Evolutionary conservation across 2,329 filamentous ascomycete species (phyloP), one percentile per base, ranked within the genome.

Genomic region (Microcyclosporella mali): DNA sequence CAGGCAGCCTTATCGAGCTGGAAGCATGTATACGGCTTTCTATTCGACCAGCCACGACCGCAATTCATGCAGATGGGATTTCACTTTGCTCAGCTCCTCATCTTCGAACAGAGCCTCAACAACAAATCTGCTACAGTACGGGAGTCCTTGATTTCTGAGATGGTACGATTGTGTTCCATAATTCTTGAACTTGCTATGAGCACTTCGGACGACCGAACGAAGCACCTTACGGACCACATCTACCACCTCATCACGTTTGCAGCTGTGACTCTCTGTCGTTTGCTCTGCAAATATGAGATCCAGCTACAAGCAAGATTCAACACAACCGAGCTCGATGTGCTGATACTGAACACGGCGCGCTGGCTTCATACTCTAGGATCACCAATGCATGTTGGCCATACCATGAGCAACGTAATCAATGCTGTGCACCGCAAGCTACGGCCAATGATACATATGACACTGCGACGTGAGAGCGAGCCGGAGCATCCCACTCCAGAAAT

Each of bases 211-310:
- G 65, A 70, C 16, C 63, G 67, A 2, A 71, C 68, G 1, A 60
- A 62, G 11, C 68, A 72, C 49, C 51, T 71, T 3, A 70, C 62
- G 2, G 69, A 72, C 41, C 69, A 71, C 37, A 69, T 71, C 15
- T 72, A 71, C 44, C 69, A 71, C 45, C 68, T 71, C 58, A 67
- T 71, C 36, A 69, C 67, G 4, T 72, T 71, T 40, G 64, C 69
- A 1, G 68, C 64, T 2, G 56, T 67, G 17, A 67, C 63, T 2
- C 51, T 66, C 2, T 64, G 58, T 34, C 62, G 67, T 19, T 39
- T 71, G 2, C 47, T 70, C 3, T 60, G 34, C 21, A 46, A 43
- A 28, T 38, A 49, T 28, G 32, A 38, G 27, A 16, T 16, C 9
- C 43, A 42, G 28, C 14, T 45, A 14, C 37, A 37, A 21, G 6